These are phyloP conservation scores for Calonectria honghensis DNA, from an alignment of 2,329 filamentous ascomycete species.

Conservation along the genomic window DNA sequence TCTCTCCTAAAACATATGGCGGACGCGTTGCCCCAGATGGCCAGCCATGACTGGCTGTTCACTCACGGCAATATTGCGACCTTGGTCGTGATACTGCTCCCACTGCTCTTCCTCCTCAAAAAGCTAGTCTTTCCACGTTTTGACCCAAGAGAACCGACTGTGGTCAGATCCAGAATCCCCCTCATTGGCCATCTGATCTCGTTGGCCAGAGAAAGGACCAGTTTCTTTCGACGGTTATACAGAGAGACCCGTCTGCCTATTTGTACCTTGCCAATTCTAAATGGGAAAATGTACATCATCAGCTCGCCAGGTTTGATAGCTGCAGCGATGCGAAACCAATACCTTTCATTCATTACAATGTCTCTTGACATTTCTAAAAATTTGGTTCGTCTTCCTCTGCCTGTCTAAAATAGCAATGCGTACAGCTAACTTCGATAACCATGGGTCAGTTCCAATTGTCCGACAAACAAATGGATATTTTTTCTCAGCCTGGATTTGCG, in stretches of 20 bases:
- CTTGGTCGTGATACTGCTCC: neutral
- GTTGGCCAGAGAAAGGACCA: slow-evolving; percentile 37
- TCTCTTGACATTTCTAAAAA: slow-evolving; percentile 56
- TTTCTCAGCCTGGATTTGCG: neutral
- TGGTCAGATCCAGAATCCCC: slow-evolving; percentile 41
- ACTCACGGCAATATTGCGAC: neutral
- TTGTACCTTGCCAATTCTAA: slow-evolving; percentile 66
- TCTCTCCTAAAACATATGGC: neutral
- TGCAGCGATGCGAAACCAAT: slow-evolving; percentile 62
- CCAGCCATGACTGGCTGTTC: neutral
- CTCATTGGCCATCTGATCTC: slow-evolving; percentile 46
- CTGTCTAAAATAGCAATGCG: neutral
- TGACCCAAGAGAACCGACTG: slow-evolving; percentile 40
- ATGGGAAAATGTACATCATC: slow-evolving; percentile 66
- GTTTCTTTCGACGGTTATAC: slow-evolving; percentile 45
- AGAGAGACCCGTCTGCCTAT: slow-evolving; percentile 56
- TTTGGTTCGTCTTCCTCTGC: slow-evolving; percentile 16
- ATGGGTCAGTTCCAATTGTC: slow-evolving; percentile 34
- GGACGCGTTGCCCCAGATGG: neutral
- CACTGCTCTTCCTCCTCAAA: neutral
- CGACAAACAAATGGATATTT: slow-evolving; percentile 17
- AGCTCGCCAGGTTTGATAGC: slow-evolving; percentile 62
- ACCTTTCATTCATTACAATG: slow-evolving; percentile 65
- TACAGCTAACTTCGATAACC: neutral
- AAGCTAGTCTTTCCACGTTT: slow-evolving; percentile 28